Evolutionary conservation across 1,284 basidiomycete species (phyloP), one percentile per base, ranked within the genome.

Genomic region (Sporisorium iseilematis-ciliati): DNA sequence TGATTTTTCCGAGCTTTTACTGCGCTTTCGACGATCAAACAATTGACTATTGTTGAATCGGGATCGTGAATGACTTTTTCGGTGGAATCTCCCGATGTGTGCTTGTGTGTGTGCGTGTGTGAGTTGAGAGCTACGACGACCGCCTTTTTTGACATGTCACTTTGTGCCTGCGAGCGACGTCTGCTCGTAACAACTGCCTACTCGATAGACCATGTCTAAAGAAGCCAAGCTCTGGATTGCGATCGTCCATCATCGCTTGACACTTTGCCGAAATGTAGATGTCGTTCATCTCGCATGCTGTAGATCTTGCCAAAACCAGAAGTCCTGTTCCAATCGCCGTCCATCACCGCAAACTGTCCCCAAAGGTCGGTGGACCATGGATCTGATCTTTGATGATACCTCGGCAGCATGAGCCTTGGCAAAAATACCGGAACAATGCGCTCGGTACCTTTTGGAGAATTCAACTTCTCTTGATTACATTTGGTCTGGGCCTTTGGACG

Each of bases 71-170:
- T 23, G 2, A 21, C 26, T 7, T 21, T 10, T 11, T n/a, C n/a
- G 29, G 3, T n/a, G 25, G 43, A 8, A 11, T 31, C 25, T 7
- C 51, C 52, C 52, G 52, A 54, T 54, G 18, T 23, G 29, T 48
- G 1, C n/a, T n/a, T 54, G 18, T 23, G 29, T 48, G 1, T n/a
- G n/a, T n/a, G n/a, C n/a, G n/a, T 7, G 16, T 41, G 7, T 33
- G 7, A 12, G 33, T 11, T 33, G 2, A 8, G 33, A 33, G 33
- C 11, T 2, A 33, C 7, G 33, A 33, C 33, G 33, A 35, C 5
- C 26, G 55, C 49, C 29, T 8, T 46, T 42, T 41, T 40, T 60
- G 66, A 69, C 66, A 69, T 63, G 66, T 69, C 66, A 50, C 67
- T 43, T 54, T 42, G 29, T 59, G 57, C 57, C 26, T 29, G 45